Conservation (phyloP, 768 basidiomycete genomes). For the Tulasnella sp. region DNA sequence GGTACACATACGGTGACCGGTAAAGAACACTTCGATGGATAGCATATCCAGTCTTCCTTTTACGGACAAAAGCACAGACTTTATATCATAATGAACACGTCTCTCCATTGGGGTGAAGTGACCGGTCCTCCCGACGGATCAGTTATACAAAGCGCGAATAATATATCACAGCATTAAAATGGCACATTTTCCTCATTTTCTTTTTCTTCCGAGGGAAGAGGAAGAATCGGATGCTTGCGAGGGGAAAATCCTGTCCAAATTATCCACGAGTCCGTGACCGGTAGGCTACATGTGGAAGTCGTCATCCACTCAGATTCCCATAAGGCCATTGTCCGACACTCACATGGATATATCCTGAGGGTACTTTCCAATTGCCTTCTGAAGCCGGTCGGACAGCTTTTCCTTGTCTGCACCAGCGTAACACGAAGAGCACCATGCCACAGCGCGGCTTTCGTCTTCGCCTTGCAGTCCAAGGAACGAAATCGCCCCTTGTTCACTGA, state of each 20-base stretch:
- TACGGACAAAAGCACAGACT: not conserved
- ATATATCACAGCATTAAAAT: too few species aligned
- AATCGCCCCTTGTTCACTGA: not conserved
- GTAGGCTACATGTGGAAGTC: not conserved
- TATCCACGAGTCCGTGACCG: not conserved
- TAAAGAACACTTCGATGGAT: too few species aligned
- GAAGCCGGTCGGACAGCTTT: not conserved
- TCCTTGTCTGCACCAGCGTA: not conserved
- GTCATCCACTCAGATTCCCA: not conserved
- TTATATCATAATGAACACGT: not conserved
- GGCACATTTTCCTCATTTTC: too few species aligned
- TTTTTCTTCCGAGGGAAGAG: too few species aligned
- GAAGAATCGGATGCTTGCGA: too few species aligned
- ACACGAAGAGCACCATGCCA: slow-evolving; percentile 11
- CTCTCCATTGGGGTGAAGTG: too few species aligned
- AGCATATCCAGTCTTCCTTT: not conserved
- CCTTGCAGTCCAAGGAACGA: not conserved
- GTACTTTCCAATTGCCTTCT: not conserved
- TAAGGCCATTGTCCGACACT: not conserved
- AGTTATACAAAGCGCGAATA: too few species aligned
- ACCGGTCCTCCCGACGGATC: too few species aligned
- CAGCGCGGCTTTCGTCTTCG: not conserved
- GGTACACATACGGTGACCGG: too few species aligned
- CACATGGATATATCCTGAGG: not conserved
- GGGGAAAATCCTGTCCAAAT: not conserved